Evolutionary conservation across 345 rosid species (phyloP).

Genomic region (Eutrema yunnanense): DNA sequence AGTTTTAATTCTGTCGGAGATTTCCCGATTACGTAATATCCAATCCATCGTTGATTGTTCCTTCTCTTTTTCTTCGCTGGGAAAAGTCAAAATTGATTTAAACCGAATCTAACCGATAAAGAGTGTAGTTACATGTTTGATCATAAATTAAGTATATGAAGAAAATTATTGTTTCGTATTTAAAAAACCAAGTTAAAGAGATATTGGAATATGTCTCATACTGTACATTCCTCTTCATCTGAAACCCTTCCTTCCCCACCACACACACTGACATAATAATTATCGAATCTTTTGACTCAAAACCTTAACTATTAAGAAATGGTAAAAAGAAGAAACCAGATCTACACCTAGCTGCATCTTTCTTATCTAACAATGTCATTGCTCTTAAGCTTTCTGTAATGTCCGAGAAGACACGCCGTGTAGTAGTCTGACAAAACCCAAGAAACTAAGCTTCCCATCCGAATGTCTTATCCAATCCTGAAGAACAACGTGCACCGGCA

Average conservation of each 20-base stretch:
- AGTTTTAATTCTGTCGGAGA: not conserved
- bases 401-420: slow-evolving; percentile 84
- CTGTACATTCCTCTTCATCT: slow-evolving; percentile 15
- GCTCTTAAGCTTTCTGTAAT: slow-evolving; percentile 57
- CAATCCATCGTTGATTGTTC: not conserved
- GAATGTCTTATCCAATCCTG: slow-evolving; percentile 91
- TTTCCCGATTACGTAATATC: not conserved
- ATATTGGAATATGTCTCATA: not conserved
- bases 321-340: slow-evolving; percentile 6
- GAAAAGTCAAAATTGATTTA: not conserved
- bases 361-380: slow-evolving; percentile 10
- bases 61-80: not conserved
- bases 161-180: not conserved
- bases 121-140: not conserved
- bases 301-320: slow-evolving; percentile 16
- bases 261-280: slow-evolving; percentile 4
- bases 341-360: slow-evolving; percentile 14
- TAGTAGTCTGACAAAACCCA: slow-evolving; percentile 81
- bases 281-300: slow-evolving; percentile 12
- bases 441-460: slow-evolving; percentile 84
- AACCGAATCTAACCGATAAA: not conserved
- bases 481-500: slow-evolving; percentile 82
- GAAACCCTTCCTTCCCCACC: not conserved
- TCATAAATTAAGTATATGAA: not conserved
- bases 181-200: not conserved